Base-by-base conservation (phyloP, 768 basidiomycete species). In the Dictyophora rubrovolvata region DNA sequence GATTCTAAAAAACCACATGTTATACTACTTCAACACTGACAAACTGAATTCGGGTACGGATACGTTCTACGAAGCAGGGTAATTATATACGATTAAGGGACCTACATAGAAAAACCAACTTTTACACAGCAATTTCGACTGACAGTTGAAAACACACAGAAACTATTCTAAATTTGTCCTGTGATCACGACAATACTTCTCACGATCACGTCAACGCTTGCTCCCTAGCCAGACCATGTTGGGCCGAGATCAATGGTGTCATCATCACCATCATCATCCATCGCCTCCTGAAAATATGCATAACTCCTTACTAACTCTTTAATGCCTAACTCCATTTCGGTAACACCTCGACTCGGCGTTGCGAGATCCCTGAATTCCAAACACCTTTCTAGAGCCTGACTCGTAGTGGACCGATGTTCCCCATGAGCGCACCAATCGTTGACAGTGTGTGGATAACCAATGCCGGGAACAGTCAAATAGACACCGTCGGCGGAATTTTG, bases 401-500 rank as follows among this genome's bases (percentile, higher is more conserved):
- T 18, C 3, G n/a, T 56, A 48, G 21, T 18, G 11, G 21, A 16
- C 11, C 33, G 22, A 48, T 28, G 22, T 22, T 48, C 3, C 55
- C 22, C 55, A 12, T 18, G 22, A 28, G 16, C 18, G 16, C 10
- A 17, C 20, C 46, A 37, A n/a, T 42, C n/a, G 11, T 52, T 59
- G 23, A 42, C 33, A 12, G 50, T 33, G 1, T 16, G 1, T 16
- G 48, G 20, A 11, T 52, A 3, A 28, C 2, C 49, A 14, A 51
- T 35, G 22, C 50, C 57, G 21, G 57, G 57, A 18, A 59, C 57
- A 1, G 57, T 59, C 28, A 59, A 36, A 17, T 11, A 35, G 14
- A 21, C 52, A 28, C 57, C 57, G 37, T 37, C 49, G 12, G 48
- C 57, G 12, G 57, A 48, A 50, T 59, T 22, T 51, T 59, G 57